Conservation (phyloP, 2,329 filamentous ascomycete species). For the Trichoderma afroharzianum region DNA sequence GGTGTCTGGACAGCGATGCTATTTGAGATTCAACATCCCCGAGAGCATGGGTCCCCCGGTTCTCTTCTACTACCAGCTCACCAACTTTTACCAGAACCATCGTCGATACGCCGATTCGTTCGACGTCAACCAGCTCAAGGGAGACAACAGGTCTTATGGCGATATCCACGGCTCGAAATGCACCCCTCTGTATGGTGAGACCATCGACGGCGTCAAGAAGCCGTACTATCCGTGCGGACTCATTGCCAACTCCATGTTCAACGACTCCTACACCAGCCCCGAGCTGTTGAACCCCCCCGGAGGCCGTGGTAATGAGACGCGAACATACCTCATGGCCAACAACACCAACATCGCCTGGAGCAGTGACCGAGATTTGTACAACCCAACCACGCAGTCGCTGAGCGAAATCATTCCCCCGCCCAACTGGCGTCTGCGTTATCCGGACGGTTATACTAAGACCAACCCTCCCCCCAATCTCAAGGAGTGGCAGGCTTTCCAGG, state of each 20-base stretch:
- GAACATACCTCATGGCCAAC: slow-evolving; percentile 71
- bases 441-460: slow-evolving; percentile 62
- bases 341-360: slow-evolving; percentile 78
- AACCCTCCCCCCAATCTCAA: slow-evolving; percentile 68
- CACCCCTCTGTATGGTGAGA: slow-evolving; percentile 62
- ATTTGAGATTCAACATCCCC: slow-evolving; percentile 73
- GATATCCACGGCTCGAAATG: slow-evolving; percentile 69
- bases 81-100: slow-evolving; percentile 99
- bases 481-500: slow-evolving; percentile 81
- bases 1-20: slow-evolving; percentile 56
- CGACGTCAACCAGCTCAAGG: slow-evolving; percentile 75
- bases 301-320: slow-evolving; percentile 29
- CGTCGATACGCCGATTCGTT: slow-evolving; percentile 92
- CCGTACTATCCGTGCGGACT: slow-evolving; percentile 93
- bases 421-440: slow-evolving; percentile 75
- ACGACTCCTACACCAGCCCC: slow-evolving; percentile 77
- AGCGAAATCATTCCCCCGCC: slow-evolving; percentile 73
- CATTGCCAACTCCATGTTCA: slow-evolving; percentile 96
- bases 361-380: slow-evolving; percentile 78
- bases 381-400: slow-evolving; percentile 61
- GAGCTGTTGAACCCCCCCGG: slow-evolving; percentile 51
- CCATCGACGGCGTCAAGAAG: slow-evolving; percentile 44
- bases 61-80: slow-evolving; percentile 89
- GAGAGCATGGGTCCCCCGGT: slow-evolving; percentile 78
- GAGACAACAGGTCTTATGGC: slow-evolving; percentile 55